These are phyloP conservation scores for Ceratocystiopsis minuta DNA, from an alignment of 2,329 filamentous ascomycete genomes.

Conservation along the genomic window DNA sequence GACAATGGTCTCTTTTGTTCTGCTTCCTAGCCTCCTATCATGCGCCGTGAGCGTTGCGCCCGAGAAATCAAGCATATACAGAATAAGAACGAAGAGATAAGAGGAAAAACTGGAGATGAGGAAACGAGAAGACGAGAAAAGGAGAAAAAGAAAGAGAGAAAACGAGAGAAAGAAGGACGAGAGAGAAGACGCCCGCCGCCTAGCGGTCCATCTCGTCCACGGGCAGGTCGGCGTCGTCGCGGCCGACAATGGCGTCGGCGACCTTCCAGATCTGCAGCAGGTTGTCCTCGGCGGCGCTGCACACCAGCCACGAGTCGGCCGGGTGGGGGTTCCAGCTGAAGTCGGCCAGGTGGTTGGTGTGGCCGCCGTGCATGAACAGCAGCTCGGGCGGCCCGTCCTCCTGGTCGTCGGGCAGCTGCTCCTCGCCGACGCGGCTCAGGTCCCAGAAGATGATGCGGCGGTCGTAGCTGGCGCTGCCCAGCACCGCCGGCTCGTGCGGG, in stretches of 20 bases:
- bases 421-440: constrained; percentile 74
- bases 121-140: background rate
- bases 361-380: constrained; percentile 97
- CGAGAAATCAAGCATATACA: too few relatives aligned
- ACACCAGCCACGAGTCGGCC: constrained; percentile 92
- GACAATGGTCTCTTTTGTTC: too few relatives aligned
- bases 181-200: background rate
- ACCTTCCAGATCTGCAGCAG: constrained; percentile 90
- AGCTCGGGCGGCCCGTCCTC: constrained; percentile 91
- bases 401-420: constrained; percentile 85
- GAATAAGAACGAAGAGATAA: background rate
- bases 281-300: constrained; percentile 92
- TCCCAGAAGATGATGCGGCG: constrained; percentile 95
- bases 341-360: constrained; percentile 91
- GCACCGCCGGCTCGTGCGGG: constrained; percentile 69
- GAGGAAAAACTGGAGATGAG: background rate
- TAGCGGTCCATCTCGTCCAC: constrained; percentile 59
- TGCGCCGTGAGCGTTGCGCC: background rate
- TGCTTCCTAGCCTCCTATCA: too few relatives aligned
- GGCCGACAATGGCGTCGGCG: constrained; percentile 62
- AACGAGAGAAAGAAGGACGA: background rate
- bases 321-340: constrained; percentile 94
- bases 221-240: constrained; percentile 56
- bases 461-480: constrained; percentile 86
- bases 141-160: background rate